Base-by-base conservation (phyloP, 768 basidiomycete genomes). In the Mycena olivaceomarginata region DNA sequence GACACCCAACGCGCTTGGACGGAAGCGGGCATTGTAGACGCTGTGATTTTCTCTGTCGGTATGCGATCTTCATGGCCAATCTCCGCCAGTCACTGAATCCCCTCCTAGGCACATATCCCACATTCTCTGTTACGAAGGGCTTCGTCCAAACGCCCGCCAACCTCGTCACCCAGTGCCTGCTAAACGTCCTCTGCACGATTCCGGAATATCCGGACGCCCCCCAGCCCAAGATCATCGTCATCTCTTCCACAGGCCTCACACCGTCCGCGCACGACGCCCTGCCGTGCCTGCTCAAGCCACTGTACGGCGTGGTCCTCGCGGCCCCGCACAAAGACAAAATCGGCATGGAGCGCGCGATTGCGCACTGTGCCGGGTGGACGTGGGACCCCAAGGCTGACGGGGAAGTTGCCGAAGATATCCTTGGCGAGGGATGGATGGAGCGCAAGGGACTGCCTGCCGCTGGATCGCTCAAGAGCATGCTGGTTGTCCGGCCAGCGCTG, bases 301-400 rank as follows among this genome's bases (percentile, higher is more conserved):
- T 95, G 0, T 94, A 94, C 81, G 76, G 59, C 37, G 59, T 81
- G 76, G 53, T 91, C 43, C 83, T 94, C 22, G 22, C 46, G 13
- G 76, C 48, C 1, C 91, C 93, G 7, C 93, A 93, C 81, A 86
- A 82, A 39, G 94, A 95, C 83, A 96, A 95, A 83, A 63, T 91
- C 63, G 93, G 91, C 10, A 83, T 85, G 53, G 94, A 96, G 84
- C 86, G 90, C 31, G 82, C 89, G 2, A 64, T 91, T 8, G 84
- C 88, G 2, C 87, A 93, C 76, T 83, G 85, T 72, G 85, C 90
- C 0, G 93, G 91, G 3, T 88, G 88, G 88, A 40, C 82, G 0
- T 94, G 93, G 92, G 80, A 90, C 31, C 12, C 79, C 5, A 75
- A 82, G 64, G 78, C 79, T 1, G 81, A 87, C 22, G 86, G 85